Percentiles rank a stretch among this genome's conserved stretches.
These are phyloP conservation scores for Clarireedia sp. DNA, from an alignment of 2,329 filamentous ascomycete species.

Conservation along the genomic window DNA sequence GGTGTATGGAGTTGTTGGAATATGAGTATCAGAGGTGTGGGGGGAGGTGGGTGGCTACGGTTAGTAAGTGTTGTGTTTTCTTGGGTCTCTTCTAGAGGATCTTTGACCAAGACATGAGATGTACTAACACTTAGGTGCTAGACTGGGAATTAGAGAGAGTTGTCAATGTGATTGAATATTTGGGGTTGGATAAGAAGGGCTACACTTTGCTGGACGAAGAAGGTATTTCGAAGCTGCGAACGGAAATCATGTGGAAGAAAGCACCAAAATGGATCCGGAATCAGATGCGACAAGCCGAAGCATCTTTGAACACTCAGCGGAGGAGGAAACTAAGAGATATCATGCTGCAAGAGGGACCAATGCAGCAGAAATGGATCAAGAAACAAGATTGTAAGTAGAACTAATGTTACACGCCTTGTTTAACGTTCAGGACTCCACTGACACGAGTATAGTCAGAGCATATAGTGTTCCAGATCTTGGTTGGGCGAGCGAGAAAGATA, in stretches of 20 bases:
- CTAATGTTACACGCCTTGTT: too few species aligned
- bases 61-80: conserved; percentile 1
- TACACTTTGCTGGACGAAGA: not conserved
- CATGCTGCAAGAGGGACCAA: not conserved
- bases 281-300: not conserved
- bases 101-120: not conserved
- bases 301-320: not conserved
- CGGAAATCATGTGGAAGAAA: not conserved
- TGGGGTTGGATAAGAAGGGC: not conserved
- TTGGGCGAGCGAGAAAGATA: too few species aligned
- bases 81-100: too few species aligned
- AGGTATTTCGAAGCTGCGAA: not conserved
- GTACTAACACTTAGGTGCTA: not conserved
- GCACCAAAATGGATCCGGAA: not conserved
- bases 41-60: conserved; percentile 6
- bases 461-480: not conserved
- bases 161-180: not conserved
- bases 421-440: not conserved
- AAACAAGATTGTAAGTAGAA: conserved; percentile 2
- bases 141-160: conserved; percentile 7
- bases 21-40: conserved; percentile 2
- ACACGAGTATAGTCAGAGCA: not conserved
- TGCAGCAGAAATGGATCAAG: not conserved
- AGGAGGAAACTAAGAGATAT: not conserved
- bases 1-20: not conserved